Base-by-base conservation (phyloP, 2,329 filamentous ascomycete genomes). In the Cordyceps cateniannulata region DNA sequence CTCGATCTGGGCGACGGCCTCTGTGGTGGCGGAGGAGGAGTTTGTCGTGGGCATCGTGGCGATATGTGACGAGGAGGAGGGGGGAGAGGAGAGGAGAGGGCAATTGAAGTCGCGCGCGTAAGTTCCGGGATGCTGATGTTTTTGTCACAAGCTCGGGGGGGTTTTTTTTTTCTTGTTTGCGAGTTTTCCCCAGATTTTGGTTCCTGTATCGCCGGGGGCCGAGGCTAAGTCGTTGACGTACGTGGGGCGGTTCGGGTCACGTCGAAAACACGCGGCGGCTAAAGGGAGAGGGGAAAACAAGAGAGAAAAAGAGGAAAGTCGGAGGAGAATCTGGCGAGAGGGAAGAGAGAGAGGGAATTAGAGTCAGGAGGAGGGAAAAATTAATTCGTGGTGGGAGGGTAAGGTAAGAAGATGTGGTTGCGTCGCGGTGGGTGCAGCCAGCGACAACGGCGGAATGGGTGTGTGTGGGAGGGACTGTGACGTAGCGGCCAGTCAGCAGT, bases 1-100 rank as follows among this genome's bases (percentile, higher is more conserved):
- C 66, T 79, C 76, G 62, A 79, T 68, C 68, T 79, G 77, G 20
- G 75, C 73, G 66, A 75, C 70, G 58, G 73, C 68, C 27, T 68
- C 64, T 44, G 66, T 61, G 40, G 65, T 61, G 25, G 65, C 55
- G 12, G 52, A 45, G 62, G 62, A 47, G 48, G 64, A 56, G 22
- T 56, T 51, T 20, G 63, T 60, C 48, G 66, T 64, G 22, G 66
- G 61, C 67, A 68, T 68, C 47, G 60, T 63, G 53, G 53, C 27
- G 29, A 7, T 44, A 6, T 22, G 38, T 9, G 27, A 16, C 5
- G 9, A 20, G 6, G 42, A n/a, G 42, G n/a, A 14, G 25, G n/a
- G n/a, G n/a, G n/a, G n/a, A 10, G 18, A 14, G 18, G 22, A 16
- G 27, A 20, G 24, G 25, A n/a, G 18, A 8, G 25, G 14, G 22